Base-by-base conservation (phyloP, 2,329 filamentous ascomycete species). In the Fusarium nodosum region DNA sequence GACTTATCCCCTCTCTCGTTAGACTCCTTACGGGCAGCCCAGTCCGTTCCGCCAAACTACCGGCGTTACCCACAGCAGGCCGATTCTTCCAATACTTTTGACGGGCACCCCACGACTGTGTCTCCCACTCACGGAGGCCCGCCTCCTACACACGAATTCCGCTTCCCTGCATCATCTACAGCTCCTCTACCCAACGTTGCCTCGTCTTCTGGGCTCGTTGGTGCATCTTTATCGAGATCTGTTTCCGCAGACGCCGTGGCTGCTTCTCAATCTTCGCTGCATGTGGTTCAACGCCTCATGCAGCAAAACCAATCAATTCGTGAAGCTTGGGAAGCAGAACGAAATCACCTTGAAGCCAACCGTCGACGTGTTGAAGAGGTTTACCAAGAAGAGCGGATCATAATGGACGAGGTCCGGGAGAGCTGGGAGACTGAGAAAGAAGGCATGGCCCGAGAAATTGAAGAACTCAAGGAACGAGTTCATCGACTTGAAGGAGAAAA, bases 251-350 rank as follows among this genome's bases (percentile, higher is more conserved):
- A 78, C 65, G 72, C 75, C 38, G 73, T 73, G 16, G 71, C 70
- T 8, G 74, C 79, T 30, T 76, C 77, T 24, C 77, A 74, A 50
- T 74, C 76, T 18, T 77, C 79, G 3, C 64, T 73, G 28, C 77
- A 79, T 41, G 77, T 81, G 30, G 77, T 84, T 30, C 80, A 79
- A 39, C 79, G 80, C 7, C 76, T 83, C 15, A 72, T 80, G 26
- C 79, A 81, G 62, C 83, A 84, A 67, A 82, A 82, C 66, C 72
- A 76, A 33, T 71, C 79, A 30, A 82, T 83, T 41, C 78, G 82
- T 26, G 84, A 85, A 60, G 84, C 82, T 22, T 86, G 85, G 84
- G 84, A 85, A 70, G 82, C 83, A 12, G 85, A 88, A 73, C 82
- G 85, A 34, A 83, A 82, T 51, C 82, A 86, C 58, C 78, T 87